Conservation (phyloP, 345 rosid species). For the Euphorbia lathyris region DNA sequence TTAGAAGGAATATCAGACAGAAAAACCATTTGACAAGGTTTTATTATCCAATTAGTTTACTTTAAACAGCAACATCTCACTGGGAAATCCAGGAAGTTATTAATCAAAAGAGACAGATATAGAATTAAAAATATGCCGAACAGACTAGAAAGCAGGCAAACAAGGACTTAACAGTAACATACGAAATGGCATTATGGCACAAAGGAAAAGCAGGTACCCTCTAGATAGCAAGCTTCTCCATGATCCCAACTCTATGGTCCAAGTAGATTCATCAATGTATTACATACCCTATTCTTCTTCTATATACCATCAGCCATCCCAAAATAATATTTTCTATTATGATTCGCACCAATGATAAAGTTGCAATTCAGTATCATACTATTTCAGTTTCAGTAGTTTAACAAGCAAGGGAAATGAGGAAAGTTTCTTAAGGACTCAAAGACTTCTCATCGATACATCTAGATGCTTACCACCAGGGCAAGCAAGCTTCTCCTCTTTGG, state of each 20-base stretch:
- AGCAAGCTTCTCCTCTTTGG: slow-evolving; percentile 34
- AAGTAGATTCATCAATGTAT: not conserved
- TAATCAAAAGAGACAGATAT: not conserved
- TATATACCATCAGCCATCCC: not conserved
- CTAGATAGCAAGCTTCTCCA: not conserved
- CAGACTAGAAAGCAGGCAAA: not conserved
- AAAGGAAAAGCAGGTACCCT: not conserved
- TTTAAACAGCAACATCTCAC: not conserved
- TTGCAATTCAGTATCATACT: not conserved
- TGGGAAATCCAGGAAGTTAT: not conserved
- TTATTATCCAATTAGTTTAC: not conserved
- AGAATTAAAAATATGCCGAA: not conserved
- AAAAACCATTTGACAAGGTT: not conserved
- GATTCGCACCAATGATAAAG: not conserved
- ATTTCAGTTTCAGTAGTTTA: not conserved
- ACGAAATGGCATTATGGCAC: not conserved
- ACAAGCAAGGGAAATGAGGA: not conserved
- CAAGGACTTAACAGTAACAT: not conserved
- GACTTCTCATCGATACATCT: not conserved
- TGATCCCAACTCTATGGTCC: not conserved
- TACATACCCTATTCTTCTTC: not conserved
- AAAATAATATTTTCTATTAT: not conserved
- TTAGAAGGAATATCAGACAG: not conserved
- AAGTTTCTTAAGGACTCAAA: not conserved
- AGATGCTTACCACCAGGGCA: slow-evolving; percentile 34